These are phyloP conservation scores for Coemansia sp. DNA, from an alignment of 192 early-diverging fungal species.

Conservation along the genomic window DNA sequence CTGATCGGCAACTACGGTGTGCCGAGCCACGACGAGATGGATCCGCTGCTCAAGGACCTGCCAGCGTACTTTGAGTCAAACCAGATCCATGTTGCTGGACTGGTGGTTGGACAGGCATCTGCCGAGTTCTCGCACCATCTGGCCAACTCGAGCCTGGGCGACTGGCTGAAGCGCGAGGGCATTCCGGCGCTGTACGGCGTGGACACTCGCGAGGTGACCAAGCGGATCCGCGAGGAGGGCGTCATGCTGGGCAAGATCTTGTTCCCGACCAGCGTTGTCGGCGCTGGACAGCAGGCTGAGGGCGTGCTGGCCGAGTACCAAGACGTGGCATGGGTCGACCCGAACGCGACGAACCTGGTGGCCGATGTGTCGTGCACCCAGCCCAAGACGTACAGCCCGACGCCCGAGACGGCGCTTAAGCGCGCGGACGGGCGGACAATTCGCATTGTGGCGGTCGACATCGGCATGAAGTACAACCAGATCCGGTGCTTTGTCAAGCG, in stretches of 20 bases:
- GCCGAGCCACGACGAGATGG: constrained; percentile 81
- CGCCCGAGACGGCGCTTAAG: constrained; percentile 53
- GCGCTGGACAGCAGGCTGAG: constrained; percentile 25
- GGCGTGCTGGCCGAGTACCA: constrained; percentile 69
- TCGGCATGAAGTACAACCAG: constrained; percentile 99
- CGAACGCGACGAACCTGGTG: constrained; percentile 90
- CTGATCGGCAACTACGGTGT: constrained; percentile 98
- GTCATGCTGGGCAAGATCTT: constrained; percentile 89
- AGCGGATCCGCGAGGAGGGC: constrained; percentile 92
- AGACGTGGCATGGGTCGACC: constrained; percentile 89
- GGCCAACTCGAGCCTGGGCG: constrained; percentile 76
- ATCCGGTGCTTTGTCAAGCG: constrained; percentile 96
- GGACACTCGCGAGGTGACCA: constrained; percentile 95
- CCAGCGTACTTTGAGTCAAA: constrained; percentile 94
- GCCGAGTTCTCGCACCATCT: constrained; percentile 93
- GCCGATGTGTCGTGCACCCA: constrained; percentile 91
- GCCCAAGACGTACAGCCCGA: constrained; percentile 74
- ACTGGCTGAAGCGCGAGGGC: constrained; percentile 90
- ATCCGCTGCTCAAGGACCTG: constrained; percentile 80
- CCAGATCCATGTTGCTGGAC: constrained; percentile 89
- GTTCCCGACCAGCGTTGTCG: constrained; percentile 68
- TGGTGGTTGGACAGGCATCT: constrained; percentile 90
- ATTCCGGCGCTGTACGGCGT: constrained; percentile 92
- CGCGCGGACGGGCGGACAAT: constrained; percentile 63
- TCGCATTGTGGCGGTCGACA: constrained; percentile 89